Base-by-base conservation (phyloP, 129 eudicot genomes). In the Ambrosia artemisiifolia region DNA sequence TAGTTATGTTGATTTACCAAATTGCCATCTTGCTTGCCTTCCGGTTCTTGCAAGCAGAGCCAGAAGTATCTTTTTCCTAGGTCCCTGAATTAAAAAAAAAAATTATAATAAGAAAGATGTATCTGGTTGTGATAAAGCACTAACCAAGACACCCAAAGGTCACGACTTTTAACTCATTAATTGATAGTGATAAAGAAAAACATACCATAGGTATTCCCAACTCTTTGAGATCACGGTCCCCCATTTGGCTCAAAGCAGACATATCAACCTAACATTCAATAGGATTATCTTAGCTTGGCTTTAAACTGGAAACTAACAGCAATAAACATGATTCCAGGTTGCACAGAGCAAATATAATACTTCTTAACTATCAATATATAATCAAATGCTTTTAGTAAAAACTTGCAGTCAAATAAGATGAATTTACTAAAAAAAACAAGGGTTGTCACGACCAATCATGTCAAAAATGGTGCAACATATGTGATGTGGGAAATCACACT, bases 201-300 rank as follows among this genome's bases (percentile, higher is more conserved):
- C 75, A 65, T 94, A 94, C 99, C 99, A 94, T 90, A 33, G 99
- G n/a, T n/a, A n/a, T n/a, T n/a, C n/a, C n/a, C 81, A 94, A 67
- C 80, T 90, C 89, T 86, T 88, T 94, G 55, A 94, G 83, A 78
- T 94, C 97, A 54, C 48, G 74, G 73, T 94, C 99, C 61, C 93
- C 82, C 99, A 94, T 87, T 78, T 89, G 96, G 75, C 83, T 90
- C 91, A 94, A 73, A 0, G 97, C 85, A 72, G 78, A 78, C 97
- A 94, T 87, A 83, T 94, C 99, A 80, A 94, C 91, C 99, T 94
- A 85, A 33, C 63, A 65, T 36, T 35, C 8, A 77, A 67, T 34
- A 66, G n/a, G 6, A 35, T 2, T 16, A 32, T 38, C 49, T 7
- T 24, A 24, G 28, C 28, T 24, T 24, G 28, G 28, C 28, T 24